Evolutionary conservation across 768 basidiomycete genomes (phyloP), one percentile per base, ranked within the genome.

Genomic region (Suillus tomentosus): DNA sequence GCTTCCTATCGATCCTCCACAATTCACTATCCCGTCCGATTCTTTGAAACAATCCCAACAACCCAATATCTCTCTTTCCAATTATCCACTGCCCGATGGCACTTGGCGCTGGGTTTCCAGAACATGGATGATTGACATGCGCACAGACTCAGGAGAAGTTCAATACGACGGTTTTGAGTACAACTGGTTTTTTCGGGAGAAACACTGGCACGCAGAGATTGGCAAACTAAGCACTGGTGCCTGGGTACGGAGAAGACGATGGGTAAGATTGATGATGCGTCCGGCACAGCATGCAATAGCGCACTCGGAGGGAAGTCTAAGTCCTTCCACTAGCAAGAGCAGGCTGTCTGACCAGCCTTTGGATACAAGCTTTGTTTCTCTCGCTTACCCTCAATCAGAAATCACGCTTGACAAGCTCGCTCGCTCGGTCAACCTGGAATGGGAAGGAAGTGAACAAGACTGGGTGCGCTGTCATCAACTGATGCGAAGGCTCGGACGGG

Each of bases 111-210:
- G 92, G 92, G 86, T 92, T 2, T 91, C 90, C 48, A 84, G 84
- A 50, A 76, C 83, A 8, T 94, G 92, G 92, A 90, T 94, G 90
- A 85, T 94, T 64, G 92, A 94, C 78, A 94, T 94, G 92, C 89
- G 89, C 48, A 84, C 86, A 36, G 86, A 90, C 68, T 78, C 79
- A 27, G 90, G 90, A 59, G 84, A 89, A 69, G 88, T 92, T 3
- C 90, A 92, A 68, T 84, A 89, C 67, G 91, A 93, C 68, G 92
- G 92, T 60, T 94, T 92, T 69, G 90, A 94, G 74, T 94, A 94
- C 76, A 94, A 92, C 72, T 92, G 89, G 85, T 73, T 79, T 65
- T 95, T 94, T 68, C 85, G 89, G 19, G 74, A 78, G 40, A 81
- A 83, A 57, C 74, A 86, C 56, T 95, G 92, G 92, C 82, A 84